Evolutionary conservation across 1,284 basidiomycete genomes (phyloP), one percentile per base, ranked within the genome.

Genomic region (Meira nashicola): DNA sequence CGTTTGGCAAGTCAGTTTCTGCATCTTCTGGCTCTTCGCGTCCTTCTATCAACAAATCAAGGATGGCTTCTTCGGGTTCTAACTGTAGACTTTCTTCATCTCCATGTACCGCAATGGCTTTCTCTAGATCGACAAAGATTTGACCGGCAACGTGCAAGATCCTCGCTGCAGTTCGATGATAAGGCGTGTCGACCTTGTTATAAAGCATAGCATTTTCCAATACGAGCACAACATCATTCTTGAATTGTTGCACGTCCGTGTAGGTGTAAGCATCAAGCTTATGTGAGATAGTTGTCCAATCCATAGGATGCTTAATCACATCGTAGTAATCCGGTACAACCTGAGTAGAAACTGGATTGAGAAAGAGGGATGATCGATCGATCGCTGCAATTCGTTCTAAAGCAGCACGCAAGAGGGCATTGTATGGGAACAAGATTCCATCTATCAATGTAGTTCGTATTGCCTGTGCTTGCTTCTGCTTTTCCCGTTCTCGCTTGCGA

Each of bases 261-360:
- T 98, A 98, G 62, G 85, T 83, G 59, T 89, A 86, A 47, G 82
- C 81, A 55, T 91, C 87, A 33, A 98, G 61, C 33, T 65, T 65
- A 11, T 58, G 60, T 25, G 59, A 53, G 63, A 99, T 95, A 43
- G 81, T 82, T 17, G 82, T 81, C 90, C 92, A 97, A 66, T 87
- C 87, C 89, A 96, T 96, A 0, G 94, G 94, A 10, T 83, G 81
- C 71, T 88, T 85, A 77, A 98, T 83, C 53, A 95, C 82, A 54
- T 92, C 88, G 73, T 87, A 89, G 78, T 99, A 99, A 76, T 97
- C 93, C 0, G 93, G 92, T 0, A 92, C 91, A 41, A 90, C 87
- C 0, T 78, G 78, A 56, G 82, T 84, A 28, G 84, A 88, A n/a
- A 77, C 75, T 0, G 74, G 75, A 15, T 62, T 40, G 25, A 64